Evolutionary conservation across 176 grass and related monocot genomes (phyloP).

Genomic region (Coix lacrymajobi): DNA sequence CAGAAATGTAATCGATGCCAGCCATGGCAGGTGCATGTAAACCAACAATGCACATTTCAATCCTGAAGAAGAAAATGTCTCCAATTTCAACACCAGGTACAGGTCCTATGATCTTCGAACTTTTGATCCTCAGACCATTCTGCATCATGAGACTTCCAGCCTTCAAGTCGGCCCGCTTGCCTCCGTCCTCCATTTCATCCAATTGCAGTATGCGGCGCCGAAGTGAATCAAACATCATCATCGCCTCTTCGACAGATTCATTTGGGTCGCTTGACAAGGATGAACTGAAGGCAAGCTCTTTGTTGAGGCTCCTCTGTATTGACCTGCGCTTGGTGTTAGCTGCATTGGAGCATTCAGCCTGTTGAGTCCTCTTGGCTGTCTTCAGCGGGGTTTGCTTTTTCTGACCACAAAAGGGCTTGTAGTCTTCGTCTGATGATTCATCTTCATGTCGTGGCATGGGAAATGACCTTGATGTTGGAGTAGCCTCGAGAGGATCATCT

Average conservation of each 20-base stretch:
- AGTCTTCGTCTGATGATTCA: constrained; percentile 13
- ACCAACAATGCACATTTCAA: constrained; percentile 57
- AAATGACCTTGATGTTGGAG: constrained; percentile 7
- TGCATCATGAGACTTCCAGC: constrained; percentile 47
- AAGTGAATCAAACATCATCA: constrained; percentile 58
- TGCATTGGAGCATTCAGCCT: not conserved
- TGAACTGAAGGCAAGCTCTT: constrained; percentile 5
- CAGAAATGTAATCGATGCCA: constrained; percentile 55
- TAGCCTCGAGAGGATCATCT: constrained; percentile 14
- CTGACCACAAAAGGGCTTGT: not conserved
- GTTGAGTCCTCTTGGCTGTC: constrained; percentile 2
- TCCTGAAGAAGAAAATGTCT: constrained; percentile 65
- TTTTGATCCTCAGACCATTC: constrained; percentile 43
- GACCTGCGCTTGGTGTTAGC: constrained; percentile 10
- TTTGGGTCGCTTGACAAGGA: constrained; percentile 31
- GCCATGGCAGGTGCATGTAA: constrained; percentile 47
- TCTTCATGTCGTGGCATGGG: not conserved
- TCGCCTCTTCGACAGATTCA: constrained; percentile 32
- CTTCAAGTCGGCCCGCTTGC: constrained; percentile 37
- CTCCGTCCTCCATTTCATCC: constrained; percentile 38
- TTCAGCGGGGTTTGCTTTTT: not conserved
- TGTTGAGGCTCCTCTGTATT: constrained; percentile 34
- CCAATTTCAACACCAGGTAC: constrained; percentile 57
- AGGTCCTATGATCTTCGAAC: constrained; percentile 36
- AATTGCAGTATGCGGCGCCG: constrained; percentile 38